These are phyloP conservation scores for Triglochin maritima DNA, from an alignment of 106 monocot genomes.

Conservation along the genomic window DNA sequence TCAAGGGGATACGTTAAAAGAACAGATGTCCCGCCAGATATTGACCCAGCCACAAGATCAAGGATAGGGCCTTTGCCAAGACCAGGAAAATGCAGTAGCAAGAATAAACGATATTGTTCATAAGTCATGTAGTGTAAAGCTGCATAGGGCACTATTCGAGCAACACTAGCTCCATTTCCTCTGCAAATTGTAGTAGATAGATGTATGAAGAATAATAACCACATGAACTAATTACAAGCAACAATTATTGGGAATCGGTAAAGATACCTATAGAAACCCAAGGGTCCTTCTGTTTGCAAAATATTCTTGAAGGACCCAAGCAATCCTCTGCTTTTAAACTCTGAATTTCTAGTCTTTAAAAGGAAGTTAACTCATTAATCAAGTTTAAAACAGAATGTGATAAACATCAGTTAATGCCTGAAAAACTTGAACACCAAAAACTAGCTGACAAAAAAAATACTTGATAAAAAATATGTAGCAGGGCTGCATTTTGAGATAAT, in stretches of 20 bases:
- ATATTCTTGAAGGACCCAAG: slow-evolving; percentile 69
- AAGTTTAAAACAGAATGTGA: not conserved
- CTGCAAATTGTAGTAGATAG: slow-evolving; percentile 13
- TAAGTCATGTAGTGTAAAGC: slow-evolving; percentile 96
- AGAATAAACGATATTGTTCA: slow-evolving; percentile 80
- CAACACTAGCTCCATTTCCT: slow-evolving; percentile 91
- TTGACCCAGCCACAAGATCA: slow-evolving; percentile 65
- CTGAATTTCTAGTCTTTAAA: slow-evolving; percentile 79
- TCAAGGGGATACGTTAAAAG: slow-evolving; percentile 90
- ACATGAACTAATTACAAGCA: not conserved
- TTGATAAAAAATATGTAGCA: too few relatives aligned
- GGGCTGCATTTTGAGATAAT: too few relatives aligned
- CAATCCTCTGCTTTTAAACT: slow-evolving; percentile 61
- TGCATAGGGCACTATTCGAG: slow-evolving; percentile 93
- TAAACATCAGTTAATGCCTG: too few relatives aligned
- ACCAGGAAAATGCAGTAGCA: slow-evolving; percentile 46
- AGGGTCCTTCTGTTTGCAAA: slow-evolving; percentile 52
- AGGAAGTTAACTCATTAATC: slow-evolving; percentile 1
- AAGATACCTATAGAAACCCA: slow-evolving; percentile 79
- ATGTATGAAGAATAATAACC: not conserved
- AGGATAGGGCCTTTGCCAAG: slow-evolving; percentile 60
- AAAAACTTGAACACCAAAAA: too few relatives aligned
- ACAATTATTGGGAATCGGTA: not conserved
- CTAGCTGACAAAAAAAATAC: too few relatives aligned
- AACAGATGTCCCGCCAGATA: slow-evolving; percentile 88